Conservation (phyloP, 257 asterid genomes). For the Solanum peruvianum region DNA sequence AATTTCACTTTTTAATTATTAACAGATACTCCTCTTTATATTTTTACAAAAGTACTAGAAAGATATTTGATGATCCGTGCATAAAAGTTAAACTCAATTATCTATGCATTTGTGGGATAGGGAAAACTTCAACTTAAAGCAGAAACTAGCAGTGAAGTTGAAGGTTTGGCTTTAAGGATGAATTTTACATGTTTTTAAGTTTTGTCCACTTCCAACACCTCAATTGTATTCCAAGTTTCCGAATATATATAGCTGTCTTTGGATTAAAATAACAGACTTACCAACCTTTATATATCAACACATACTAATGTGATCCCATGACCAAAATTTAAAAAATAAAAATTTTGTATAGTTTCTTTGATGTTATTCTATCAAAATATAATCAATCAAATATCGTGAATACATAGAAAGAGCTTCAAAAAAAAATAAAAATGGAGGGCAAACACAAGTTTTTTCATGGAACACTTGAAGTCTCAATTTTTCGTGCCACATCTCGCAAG, state of each 20-base stretch:
- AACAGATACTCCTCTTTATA: background rate
- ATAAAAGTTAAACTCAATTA: background rate
- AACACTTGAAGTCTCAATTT: slow-evolving; percentile 79
- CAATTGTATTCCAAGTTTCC: slow-evolving; percentile 25
- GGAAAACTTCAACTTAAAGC: slow-evolving; percentile 61
- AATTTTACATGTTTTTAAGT: slow-evolving; percentile 36
- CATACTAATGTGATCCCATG: background rate
- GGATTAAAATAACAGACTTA: slow-evolving; percentile 24
- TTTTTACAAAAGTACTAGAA: background rate
- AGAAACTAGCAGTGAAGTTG: slow-evolving; percentile 20
- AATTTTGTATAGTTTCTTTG: background rate
- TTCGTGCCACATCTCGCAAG: slow-evolving; percentile 44
- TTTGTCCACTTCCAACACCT: slow-evolving; percentile 16
- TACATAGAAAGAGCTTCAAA: background rate
- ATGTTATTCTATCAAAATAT: background rate
- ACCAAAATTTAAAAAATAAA: background rate
- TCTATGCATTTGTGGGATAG: background rate
- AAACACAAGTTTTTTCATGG: slow-evolving; percentile 63
- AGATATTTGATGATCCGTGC: background rate
- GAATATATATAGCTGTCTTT: slow-evolving; percentile 13
- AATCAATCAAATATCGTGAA: background rate
- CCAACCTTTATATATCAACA: slow-evolving; percentile 10
- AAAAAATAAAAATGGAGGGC: slow-evolving; percentile 27
- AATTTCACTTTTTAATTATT: background rate
- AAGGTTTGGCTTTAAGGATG: slow-evolving; percentile 51